Evolutionary conservation across 2,329 filamentous ascomycete species (phyloP), one percentile per base, ranked within the genome.

Genomic region (Pseudofabraea citricarpa): DNA sequence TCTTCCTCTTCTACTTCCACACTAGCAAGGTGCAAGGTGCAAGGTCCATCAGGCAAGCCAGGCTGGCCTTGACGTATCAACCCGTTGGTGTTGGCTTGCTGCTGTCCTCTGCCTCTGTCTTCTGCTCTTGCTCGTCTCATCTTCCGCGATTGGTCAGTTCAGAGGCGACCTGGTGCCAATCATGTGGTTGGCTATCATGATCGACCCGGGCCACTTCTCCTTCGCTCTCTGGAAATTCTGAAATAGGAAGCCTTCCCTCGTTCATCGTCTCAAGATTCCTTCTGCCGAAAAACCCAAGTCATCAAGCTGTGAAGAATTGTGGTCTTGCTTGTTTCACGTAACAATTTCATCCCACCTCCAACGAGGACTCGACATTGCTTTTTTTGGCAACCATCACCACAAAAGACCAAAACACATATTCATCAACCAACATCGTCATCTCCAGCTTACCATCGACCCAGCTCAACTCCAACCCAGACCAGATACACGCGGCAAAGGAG

Each of bases 161-260:
- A 59, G 48, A 49, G 48, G 48, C 56, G 51, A 56, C 52, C 52
- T 50, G 31, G 53, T 56, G 49, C 70, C 69, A 72, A 72, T 72
- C 68, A 72, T 66, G 62, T 67, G 61, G 52, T 64, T 62, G 62
- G 56, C 55, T 64, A 54, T 55, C 48, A 55, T 55, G 56, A 61
- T 58, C 61, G 61, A 68, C 61, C 58, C 62, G 59, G 67, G 62
- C 62, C 62, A 69, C 64, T 58, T n/a, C 61, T 65, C 58, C 58
- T 61, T 60, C 63, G 58, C 65, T 61, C 56, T 60, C 16, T 5
- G 27, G 56, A 60, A 61, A 58, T 57, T 57, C 61, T 57, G 57
- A 60, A 59, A 58, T 60, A 55, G 50, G 49, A 57, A 56, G 56
- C 55, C 52, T 52, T 53, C 56, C 48, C 51, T 54, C 56, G 47